Percentiles rank a stretch among this genome's conserved stretches.
These are phyloP conservation scores for Alternaria longipes DNA, from an alignment of 2,329 filamentous ascomycete genomes.

Conservation along the genomic window DNA sequence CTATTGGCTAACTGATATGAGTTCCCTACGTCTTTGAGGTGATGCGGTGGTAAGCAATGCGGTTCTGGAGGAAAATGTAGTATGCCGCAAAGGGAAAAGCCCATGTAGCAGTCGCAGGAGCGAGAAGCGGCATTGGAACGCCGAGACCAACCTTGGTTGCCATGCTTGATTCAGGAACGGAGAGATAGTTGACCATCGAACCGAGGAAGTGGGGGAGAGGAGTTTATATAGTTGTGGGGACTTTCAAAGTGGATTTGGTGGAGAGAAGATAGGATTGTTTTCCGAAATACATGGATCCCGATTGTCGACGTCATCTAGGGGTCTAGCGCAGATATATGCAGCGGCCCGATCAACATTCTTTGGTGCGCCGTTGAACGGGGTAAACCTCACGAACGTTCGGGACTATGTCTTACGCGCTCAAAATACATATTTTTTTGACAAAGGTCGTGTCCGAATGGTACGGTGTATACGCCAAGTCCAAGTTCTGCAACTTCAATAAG, in stretches of 20 bases:
- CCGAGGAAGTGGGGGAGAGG: neutral
- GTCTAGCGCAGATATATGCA: conserved; percentile 18
- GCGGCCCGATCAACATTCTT: neutral
- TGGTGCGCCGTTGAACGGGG: neutral
- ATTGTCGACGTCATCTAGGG: conserved; percentile 21
- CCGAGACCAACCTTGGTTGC: conserved; percentile 45
- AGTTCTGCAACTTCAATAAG: neutral
- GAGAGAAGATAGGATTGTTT: conserved; percentile 4
- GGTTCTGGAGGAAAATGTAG: conserved; percentile 53
- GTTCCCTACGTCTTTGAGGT: conserved; percentile 39
- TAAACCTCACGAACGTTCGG: neutral
- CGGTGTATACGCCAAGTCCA: neutral
- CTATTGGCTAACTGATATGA: neutral
- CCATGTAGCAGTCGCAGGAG: conserved; percentile 53
- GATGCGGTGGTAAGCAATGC: conserved; percentile 50
- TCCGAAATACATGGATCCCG: conserved; percentile 5
- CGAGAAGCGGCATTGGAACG: conserved; percentile 42
- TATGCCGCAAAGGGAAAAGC: conserved; percentile 55
- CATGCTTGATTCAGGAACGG: conserved; percentile 30
- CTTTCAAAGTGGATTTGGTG: conserved; percentile 7
- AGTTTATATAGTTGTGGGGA: conserved; percentile 13
- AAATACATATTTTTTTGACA: neutral
- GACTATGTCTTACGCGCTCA: neutral
- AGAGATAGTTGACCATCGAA: conserved; percentile 28
- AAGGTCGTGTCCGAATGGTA: neutral